Evolutionary conservation across 306 rosid genomes (phyloP).

Genomic region (peach (Prunus persica)): DNA sequence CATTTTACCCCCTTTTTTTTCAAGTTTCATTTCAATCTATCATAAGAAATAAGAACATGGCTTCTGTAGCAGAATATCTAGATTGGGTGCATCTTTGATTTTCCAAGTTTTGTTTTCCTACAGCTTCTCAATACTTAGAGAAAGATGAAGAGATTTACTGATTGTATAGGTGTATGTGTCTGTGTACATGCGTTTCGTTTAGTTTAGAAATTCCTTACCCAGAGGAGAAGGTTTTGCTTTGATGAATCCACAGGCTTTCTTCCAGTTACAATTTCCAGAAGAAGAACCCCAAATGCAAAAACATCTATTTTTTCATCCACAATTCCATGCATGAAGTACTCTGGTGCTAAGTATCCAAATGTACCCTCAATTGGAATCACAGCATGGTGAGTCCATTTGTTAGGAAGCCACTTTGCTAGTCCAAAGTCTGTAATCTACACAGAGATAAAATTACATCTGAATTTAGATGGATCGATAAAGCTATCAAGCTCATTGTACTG

Average conservation of each 20-base stretch:
- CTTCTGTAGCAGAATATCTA: background rate
- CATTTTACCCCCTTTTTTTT: no score
- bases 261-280: slow-evolving; percentile 84
- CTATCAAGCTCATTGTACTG: background rate
- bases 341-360: slow-evolving; percentile 92
- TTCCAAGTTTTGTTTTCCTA: background rate
- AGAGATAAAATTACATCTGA: background rate
- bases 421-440: slow-evolving; percentile 85
- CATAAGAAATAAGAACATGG: background rate
- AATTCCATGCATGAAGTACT: slow-evolving; percentile 88
- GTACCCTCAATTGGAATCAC: slow-evolving; percentile 92
- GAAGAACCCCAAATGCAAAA: slow-evolving; percentile 80
- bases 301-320: slow-evolving; percentile 94
- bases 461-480: background rate
- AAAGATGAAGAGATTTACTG: background rate
- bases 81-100: background rate
- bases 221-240: slow-evolving; percentile 73
- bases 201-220: slow-evolving; percentile 49
- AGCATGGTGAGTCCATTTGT: slow-evolving; percentile 97
- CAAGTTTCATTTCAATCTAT: background rate
- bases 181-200: background rate
- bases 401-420: slow-evolving; percentile 99
- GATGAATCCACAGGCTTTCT: slow-evolving; percentile 86
- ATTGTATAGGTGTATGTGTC: background rate
- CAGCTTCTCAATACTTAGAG: background rate